Percentiles rank a stretch among this genome's conserved stretches.
These are phyloP conservation scores for Penicillium cinerascens DNA, from an alignment of 495 filamentous ascomycete genomes.

Conservation along the genomic window DNA sequence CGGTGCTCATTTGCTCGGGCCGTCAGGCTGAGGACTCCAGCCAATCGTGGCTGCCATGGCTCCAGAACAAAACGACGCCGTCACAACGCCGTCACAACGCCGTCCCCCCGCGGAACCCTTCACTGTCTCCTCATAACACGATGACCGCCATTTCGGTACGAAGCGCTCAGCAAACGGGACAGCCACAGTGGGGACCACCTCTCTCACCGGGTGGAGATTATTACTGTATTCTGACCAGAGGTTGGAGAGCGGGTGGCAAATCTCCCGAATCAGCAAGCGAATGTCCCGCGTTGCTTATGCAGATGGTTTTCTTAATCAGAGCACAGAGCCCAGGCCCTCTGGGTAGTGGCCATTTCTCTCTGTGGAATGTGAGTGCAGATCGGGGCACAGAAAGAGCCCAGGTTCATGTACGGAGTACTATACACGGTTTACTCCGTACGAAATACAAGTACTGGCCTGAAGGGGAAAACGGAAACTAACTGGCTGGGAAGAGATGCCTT, in stretches of 20 bases:
- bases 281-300: slow-evolving; percentile 6
- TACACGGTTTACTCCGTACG: neutral
- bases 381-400: too few species aligned
- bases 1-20: neutral
- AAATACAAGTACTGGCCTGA: neutral
- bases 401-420: neutral
- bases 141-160: neutral
- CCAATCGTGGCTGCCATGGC: neutral
- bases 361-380: neutral
- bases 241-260: neutral
- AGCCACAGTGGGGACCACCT: slow-evolving; percentile 22
- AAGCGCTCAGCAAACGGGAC: neutral
- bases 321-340: neutral
- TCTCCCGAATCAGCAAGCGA: neutral
- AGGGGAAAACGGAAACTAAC: neutral
- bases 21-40: neutral
- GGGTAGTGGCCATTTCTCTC: neutral
- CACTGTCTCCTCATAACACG: neutral
- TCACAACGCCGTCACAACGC: neutral
- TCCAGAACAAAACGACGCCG: neutral
- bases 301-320: slow-evolving; percentile 17
- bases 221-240: too few species aligned
- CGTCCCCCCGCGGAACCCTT: neutral
- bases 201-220: too few species aligned
- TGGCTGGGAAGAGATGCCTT: too few species aligned